Base-by-base conservation (phyloP, 2,329 filamentous ascomycete species). In the Neofusicoccum umdonicola region DNA sequence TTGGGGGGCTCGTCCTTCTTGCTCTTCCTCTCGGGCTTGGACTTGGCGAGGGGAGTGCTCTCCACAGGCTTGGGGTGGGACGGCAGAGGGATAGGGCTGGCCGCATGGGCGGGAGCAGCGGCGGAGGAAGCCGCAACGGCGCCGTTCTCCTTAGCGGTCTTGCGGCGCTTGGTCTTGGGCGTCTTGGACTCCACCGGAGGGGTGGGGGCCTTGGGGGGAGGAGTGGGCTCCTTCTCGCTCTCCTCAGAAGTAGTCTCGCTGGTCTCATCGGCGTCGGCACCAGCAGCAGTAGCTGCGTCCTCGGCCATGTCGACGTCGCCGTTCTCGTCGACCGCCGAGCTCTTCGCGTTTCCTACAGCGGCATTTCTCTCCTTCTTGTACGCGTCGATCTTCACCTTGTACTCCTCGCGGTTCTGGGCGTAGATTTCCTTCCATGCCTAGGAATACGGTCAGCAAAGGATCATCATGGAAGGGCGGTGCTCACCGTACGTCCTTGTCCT, bases 401-500 rank as follows among this genome's bases (percentile, higher is more conserved):
- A 65, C 39, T 54, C 31, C 13, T 54, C 45, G 31, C 48, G 47
- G 57, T 62, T 65, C 47, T 48, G 35, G 27, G 7, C 19, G 57
- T 65, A 65, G 7, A 58, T 13, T 0, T 48, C 63, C 44, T 62
- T 54, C 63, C 63, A 65, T 5, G n/a, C 48, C 63, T 65, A 15
- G 39, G 39, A 3, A 6, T 11, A 15, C 12, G 3, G 45, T 65
- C 19, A 62, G 63, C 17, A 17, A 9, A 15, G 15, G 58, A n/a
- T 34, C 12, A 31, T 4, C 37, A 17, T 13, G 17, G 11, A 9
- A 17, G 15, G 3, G 3, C 12, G 19, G 22, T 27, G 9, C 19
- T 31, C 4, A 17, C 3, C 22, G 39, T 76, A 88, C 87, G 77
- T 84, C 80, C 73, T 96, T 96, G 80, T 96, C 90, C 9, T 82